Conservation (phyloP, 495 filamentous ascomycete genomes). For the Annulohypoxylon stygium region DNA sequence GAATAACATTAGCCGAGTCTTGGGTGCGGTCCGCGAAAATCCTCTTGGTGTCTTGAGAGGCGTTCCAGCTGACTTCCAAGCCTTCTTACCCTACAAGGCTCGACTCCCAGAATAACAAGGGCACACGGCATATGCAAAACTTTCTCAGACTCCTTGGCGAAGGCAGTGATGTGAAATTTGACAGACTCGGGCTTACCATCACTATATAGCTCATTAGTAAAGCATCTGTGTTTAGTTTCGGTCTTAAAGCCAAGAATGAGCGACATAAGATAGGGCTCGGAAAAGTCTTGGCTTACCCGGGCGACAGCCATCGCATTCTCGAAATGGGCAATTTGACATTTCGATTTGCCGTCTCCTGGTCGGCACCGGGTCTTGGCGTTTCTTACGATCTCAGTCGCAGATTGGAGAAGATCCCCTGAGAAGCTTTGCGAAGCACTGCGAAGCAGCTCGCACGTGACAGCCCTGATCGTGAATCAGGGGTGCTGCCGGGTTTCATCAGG, state of each 20-base stretch:
- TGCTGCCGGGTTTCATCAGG: conserved; percentile 41
- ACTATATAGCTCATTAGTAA: conserved; percentile 9
- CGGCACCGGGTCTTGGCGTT: conserved; percentile 37
- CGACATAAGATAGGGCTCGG: conserved; percentile 10
- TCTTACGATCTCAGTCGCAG: conserved; percentile 30
- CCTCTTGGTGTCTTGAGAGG: conserved; percentile 19
- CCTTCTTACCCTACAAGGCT: conserved; percentile 6
- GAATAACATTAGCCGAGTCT: conserved; percentile 17
- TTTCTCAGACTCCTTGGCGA: conserved; percentile 15
- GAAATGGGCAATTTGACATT: conserved; percentile 20
- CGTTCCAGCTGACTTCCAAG: conserved; percentile 32
- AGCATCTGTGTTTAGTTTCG: conserved; percentile 3
- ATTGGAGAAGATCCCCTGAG: conserved; percentile 9
- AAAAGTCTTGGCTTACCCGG: conserved; percentile 17
- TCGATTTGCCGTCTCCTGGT: conserved; percentile 20
- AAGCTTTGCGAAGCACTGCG: conserved; percentile 2
- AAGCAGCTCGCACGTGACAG: conserved; percentile 31
- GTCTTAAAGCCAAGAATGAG: conserved; percentile 11
- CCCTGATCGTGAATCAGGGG: conserved; percentile 45
- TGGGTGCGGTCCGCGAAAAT: conserved; percentile 27
- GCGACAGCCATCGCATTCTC: conserved; percentile 14
- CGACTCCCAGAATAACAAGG: background rate
- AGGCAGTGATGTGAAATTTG: conserved; percentile 10
- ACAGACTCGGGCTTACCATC: conserved; percentile 21
- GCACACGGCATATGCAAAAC: conserved; percentile 4